A percentile compares a stretch with the other conserved stretches of the same genome.
These are phyloP conservation scores for Sporothrix dimorphospora DNA, from an alignment of 2,329 filamentous ascomycete species.

Conservation along the genomic window DNA sequence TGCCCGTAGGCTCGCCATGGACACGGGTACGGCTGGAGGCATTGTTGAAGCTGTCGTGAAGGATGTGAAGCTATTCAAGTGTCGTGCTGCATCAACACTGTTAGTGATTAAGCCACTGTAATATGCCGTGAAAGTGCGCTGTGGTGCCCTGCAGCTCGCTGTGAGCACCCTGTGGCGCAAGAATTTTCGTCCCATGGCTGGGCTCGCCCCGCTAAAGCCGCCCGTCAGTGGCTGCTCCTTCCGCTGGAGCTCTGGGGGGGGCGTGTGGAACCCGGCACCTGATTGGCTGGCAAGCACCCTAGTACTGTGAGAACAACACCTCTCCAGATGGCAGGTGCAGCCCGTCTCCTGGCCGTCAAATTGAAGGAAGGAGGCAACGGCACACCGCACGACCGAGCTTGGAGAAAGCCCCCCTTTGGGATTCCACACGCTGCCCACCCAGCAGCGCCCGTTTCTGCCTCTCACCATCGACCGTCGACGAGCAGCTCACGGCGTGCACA, in stretches of 20 bases:
- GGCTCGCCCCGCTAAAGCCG: background rate
- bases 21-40: background rate
- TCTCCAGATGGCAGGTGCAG: conserved; percentile 3
- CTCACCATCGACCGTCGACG: background rate
- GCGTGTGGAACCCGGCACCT: background rate
- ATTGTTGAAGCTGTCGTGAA: conserved; percentile 5
- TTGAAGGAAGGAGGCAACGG: background rate
- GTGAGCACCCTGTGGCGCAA: conserved; percentile 6
- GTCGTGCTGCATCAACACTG: background rate
- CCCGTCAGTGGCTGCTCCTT: conserved; percentile 5
- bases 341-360: too few relatives aligned
- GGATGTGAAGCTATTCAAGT: background rate
- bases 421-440: background rate
- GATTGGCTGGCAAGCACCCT: conserved; percentile 20
- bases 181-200: background rate
- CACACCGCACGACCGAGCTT: conserved; percentile 12
- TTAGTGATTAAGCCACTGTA: background rate
- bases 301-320: conserved; percentile 19
- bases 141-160: background rate
- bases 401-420: background rate
- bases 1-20: conserved; percentile 14
- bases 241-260: conserved; percentile 26
- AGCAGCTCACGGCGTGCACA: background rate
- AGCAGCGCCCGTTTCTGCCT: conserved; percentile 12
- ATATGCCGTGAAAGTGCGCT: background rate